phyloP scores from a whole-genome alignment of 2,329 filamentous ascomycete species.

The Pseudonectria foliicola region DNA sequence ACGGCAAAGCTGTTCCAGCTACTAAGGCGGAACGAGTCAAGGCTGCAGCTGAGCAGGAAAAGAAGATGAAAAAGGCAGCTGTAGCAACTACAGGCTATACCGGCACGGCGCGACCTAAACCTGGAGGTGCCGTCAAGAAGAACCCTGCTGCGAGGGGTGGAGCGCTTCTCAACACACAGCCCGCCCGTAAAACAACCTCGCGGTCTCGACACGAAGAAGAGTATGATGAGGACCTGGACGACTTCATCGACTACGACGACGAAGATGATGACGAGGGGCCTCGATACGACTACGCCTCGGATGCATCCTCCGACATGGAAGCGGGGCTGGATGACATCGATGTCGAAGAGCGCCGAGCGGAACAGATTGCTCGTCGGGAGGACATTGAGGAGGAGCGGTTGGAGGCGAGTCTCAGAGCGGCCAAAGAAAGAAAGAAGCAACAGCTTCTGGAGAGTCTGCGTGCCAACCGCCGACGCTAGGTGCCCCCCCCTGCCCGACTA shows the following conservation, averaged over 20 bases:
- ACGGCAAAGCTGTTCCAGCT: constrained; percentile 12
- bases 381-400: constrained; percentile 58
- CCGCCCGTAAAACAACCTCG: constrained; percentile 21
- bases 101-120: constrained; percentile 55
- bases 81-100: constrained; percentile 58
- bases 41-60: constrained; percentile 31
- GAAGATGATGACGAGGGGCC: constrained; percentile 41
- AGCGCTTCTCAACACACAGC: constrained; percentile 31
- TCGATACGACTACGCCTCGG: constrained; percentile 52
- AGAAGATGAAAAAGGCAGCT: constrained; percentile 56
- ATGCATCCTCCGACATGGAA: constrained; percentile 71
- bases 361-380: constrained; percentile 56
- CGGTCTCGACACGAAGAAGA: constrained; percentile 46
- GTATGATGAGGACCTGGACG: constrained; percentile 56
- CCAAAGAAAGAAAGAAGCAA: constrained; percentile 52
- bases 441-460: constrained; percentile 32
- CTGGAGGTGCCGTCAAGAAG: constrained; percentile 28
- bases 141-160: constrained; percentile 31
- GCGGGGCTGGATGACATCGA: constrained; percentile 69
- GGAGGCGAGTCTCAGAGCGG: constrained; percentile 53
- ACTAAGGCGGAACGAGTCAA: constrained; percentile 14
- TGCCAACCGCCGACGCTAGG: constrained; percentile 22
- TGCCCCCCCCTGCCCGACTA: neutral
- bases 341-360: constrained; percentile 58
- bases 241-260: constrained; percentile 56